Evolutionary conservation across 2,329 filamentous ascomycete genomes (phyloP), one percentile per base, ranked within the genome.

Genomic region (Beauveria bassiana): DNA sequence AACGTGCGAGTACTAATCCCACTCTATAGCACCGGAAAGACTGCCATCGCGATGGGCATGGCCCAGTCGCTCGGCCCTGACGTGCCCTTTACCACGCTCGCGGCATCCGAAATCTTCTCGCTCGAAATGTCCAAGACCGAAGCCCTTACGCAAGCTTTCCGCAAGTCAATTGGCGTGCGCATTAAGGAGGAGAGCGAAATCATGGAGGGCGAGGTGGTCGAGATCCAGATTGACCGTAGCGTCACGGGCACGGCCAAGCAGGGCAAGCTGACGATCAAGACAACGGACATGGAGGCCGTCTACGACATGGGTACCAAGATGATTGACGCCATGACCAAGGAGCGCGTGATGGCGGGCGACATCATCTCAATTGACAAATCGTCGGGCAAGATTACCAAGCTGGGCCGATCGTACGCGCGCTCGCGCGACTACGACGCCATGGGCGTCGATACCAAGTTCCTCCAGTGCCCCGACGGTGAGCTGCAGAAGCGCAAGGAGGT

Each of bases 221-320:
- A 99, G 77, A 98, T 99, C 64, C 93, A 98, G 77, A 97, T 97
- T 65, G 95, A 99, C 75, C 86, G 95, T 67, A 97, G 93, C 70
- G 91, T 99, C 60, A 98, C 95, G 16, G 95, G 95, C 54, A 91
- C 90, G 67, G 96, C 95, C 71, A 99, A 98, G 81, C 93, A 97
- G 81, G 95, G 95, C 71, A 99, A 99, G 78, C 87, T 99, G 66
- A 99, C 95, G 22, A 96, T 99, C 79, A 99, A 99, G 79, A 99
- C 95, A 12, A 98, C 93, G 62, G 95, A 99, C 75, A 99, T 99
- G 95, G 95, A 99, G 77, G 96, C 95, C 14, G 90, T 99, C 67
- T 99, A 98, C 78, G 95, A 99, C 71, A 97, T 99, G 93, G 95
- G 95, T 66, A 93, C 90, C 67, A 98, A 98, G 79, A 98, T 99